Conservation (phyloP, 2,329 filamentous ascomycete species). For the Penicillium sp. region DNA sequence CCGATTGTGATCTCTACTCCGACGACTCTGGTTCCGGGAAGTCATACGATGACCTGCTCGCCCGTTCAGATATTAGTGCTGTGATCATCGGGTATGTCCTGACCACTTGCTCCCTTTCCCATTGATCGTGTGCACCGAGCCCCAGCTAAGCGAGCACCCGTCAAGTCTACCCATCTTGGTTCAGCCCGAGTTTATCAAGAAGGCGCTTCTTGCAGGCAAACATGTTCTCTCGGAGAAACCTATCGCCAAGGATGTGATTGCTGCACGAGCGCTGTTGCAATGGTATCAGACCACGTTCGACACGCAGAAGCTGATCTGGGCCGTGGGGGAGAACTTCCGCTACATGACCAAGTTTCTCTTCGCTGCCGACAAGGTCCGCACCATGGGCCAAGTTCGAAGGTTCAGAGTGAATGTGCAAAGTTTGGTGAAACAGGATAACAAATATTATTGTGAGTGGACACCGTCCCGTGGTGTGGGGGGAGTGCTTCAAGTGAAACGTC, state of each 20-base stretch:
- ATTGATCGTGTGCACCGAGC: too few species aligned
- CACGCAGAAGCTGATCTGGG: constrained; percentile 37
- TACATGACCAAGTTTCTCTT: constrained; percentile 46
- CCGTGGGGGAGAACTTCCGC: constrained; percentile 54
- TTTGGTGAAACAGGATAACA: constrained; percentile 44
- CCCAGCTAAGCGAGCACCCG: background rate
- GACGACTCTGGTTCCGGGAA: constrained; percentile 46
- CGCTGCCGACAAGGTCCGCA: constrained; percentile 41
- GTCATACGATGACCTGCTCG: constrained; percentile 42
- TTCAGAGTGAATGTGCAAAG: constrained; percentile 46
- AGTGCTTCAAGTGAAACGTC: background rate
- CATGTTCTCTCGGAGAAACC: constrained; percentile 55
- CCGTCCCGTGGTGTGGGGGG: too few species aligned
- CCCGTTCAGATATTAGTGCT: constrained; percentile 44
- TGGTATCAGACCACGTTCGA: constrained; percentile 46
- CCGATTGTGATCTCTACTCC: constrained; percentile 49
- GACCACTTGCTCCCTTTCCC: too few species aligned
- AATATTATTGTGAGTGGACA: constrained; percentile 45
- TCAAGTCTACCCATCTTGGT: constrained; percentile 47
- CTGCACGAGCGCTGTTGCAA: constrained; percentile 45
- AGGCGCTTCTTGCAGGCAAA: constrained; percentile 47
- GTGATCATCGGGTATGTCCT: constrained; percentile 46
- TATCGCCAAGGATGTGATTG: constrained; percentile 50
- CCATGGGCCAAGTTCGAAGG: constrained; percentile 45
- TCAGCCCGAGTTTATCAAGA: constrained; percentile 48